Percentiles rank a stretch among this genome's conserved stretches.
Evolutionary conservation across 371 early-diverging fungal genomes (phyloP).

Genomic region (Rhizopus sp.): DNA sequence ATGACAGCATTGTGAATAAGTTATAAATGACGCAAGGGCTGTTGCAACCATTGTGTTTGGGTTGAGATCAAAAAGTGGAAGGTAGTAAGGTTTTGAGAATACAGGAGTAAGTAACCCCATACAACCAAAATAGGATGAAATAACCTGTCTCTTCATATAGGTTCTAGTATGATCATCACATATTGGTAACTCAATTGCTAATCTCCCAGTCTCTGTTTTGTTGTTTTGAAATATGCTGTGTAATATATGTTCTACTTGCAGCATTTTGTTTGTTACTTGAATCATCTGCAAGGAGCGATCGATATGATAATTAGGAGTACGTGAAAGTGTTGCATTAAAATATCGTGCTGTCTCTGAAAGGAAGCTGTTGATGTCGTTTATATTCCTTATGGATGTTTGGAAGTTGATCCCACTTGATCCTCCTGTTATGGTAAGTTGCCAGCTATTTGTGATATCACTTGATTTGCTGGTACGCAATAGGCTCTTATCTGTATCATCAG

Average conservation of each 20-base stretch:
- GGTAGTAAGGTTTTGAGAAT: slow-evolving; percentile 27
- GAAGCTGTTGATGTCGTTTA: slow-evolving; percentile 31
- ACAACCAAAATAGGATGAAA: slow-evolving; percentile 33
- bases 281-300: slow-evolving; percentile 20
- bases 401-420: slow-evolving; percentile 25
- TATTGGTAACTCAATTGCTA: not conserved
- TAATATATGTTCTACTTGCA: slow-evolving; percentile 31
- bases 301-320: slow-evolving; percentile 29
- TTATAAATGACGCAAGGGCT: slow-evolving; percentile 33
- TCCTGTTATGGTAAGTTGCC: slow-evolving; percentile 29
- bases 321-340: slow-evolving; percentile 22
- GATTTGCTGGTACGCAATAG: not conserved
- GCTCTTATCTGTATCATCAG: not conserved
- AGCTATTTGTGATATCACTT: slow-evolving; percentile 6
- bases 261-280: slow-evolving; percentile 31
- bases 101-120: slow-evolving; percentile 22
- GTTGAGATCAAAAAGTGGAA: slow-evolving; percentile 20
- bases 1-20: slow-evolving; percentile 37
- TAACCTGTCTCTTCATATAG: slow-evolving; percentile 17
- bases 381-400: slow-evolving; percentile 34
- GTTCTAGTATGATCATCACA: slow-evolving; percentile 8
- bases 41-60: slow-evolving; percentile 28
- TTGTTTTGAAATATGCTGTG: slow-evolving; percentile 28
- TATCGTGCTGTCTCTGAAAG: slow-evolving; percentile 25
- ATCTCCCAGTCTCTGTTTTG: slow-evolving; percentile 5